Percentiles rank a stretch among this genome's conserved stretches.
These are phyloP conservation scores for Cystobasidium onofrii DNA, from an alignment of 768 basidiomycete genomes.

Conservation along the genomic window DNA sequence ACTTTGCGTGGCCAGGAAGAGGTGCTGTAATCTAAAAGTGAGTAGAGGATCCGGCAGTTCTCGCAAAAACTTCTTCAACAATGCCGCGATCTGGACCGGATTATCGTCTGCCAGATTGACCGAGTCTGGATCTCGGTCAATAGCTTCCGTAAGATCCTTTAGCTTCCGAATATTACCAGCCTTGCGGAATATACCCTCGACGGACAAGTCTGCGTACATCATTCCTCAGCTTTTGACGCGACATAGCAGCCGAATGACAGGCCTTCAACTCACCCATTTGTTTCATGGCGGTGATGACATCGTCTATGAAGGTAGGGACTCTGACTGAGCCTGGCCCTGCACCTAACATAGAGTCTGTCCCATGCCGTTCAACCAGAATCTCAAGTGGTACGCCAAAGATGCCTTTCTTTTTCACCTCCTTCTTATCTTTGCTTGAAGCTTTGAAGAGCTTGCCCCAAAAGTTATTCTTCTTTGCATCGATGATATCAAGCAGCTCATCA, in stretches of 20 bases:
- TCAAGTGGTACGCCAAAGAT: slow-evolving; percentile 91
- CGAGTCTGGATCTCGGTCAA: slow-evolving; percentile 84
- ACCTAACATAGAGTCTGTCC: slow-evolving; percentile 87
- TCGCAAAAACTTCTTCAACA: slow-evolving; percentile 93
- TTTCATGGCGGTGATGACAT: slow-evolving; percentile 94
- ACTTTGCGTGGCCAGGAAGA: slow-evolving; percentile 84
- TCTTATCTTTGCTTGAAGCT: slow-evolving; percentile 63
- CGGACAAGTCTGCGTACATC: slow-evolving; percentile 72
- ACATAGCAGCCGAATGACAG: not conserved
- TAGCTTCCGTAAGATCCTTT: slow-evolving; percentile 79
- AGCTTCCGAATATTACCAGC: slow-evolving; percentile 93
- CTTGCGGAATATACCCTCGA: slow-evolving; percentile 97
- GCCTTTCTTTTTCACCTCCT: slow-evolving; percentile 59
- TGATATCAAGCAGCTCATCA: slow-evolving; percentile 85
- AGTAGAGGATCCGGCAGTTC: slow-evolving; percentile 92
- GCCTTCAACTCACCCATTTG: slow-evolving; percentile 74
- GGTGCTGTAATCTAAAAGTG: slow-evolving; percentile 82
- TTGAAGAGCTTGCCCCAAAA: slow-evolving; percentile 98
- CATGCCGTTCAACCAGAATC: slow-evolving; percentile 82
- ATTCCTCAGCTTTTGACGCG: not conserved
- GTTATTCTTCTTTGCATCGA: slow-evolving; percentile 82
- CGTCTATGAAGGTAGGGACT: slow-evolving; percentile 95
- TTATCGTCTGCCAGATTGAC: slow-evolving; percentile 92
- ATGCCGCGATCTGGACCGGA: slow-evolving; percentile 89
- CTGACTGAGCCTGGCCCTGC: slow-evolving; percentile 73